Base-by-base conservation (phyloP, 208 protist genomes). In the Acanthamoeba rhysodes region DNA sequence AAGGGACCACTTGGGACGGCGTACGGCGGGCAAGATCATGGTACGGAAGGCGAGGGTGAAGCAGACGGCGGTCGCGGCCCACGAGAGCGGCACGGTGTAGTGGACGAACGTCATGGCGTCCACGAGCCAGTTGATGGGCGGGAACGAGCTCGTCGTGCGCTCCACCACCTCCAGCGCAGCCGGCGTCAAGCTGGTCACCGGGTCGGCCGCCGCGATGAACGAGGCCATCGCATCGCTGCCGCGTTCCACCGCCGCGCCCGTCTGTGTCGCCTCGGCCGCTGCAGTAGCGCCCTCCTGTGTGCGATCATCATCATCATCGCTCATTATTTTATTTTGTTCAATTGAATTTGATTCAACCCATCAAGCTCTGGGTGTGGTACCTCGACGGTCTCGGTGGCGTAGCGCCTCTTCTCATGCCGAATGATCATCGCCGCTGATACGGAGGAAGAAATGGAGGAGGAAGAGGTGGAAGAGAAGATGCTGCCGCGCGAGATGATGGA, bases 81-180 rank as follows among this genome's bases (percentile, higher is more conserved):
- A 80, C 32, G 72, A 80, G 32, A 80, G 72, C 8, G 72, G 72
- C 72, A 80, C 72, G 20, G 72, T 4, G 72, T 80, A 80, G 72
- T 80, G 72, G 20, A 80, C 72, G 22, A 50, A 80, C 20, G 72
- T 80, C 72, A 80, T 80, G 72, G 32, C 32, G 14, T 80, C 72
- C 72, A 45, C 32, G 34, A 80, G 72, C n/a, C n/a, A 41, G 72
- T 80, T 48, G 72, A 80, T 48, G 34, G 72, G 72, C 72, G 72
- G 72, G 72, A 80, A 80, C 72, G 20, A 22, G 72, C 72, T 80
- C 72, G 32, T 29, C 14, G 72, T 70, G 62, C 27, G 20, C 62
- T 70, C 62, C 62, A 70, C 62, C 8, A 70, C 62, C 27, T 59
- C 55, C 55, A 59, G 29, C 68, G 68, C 68, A 0, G 68, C 32